These are phyloP conservation scores for Moesziomyces aphidis DNA, from an alignment of 1,284 basidiomycete species.

Conservation along the genomic window DNA sequence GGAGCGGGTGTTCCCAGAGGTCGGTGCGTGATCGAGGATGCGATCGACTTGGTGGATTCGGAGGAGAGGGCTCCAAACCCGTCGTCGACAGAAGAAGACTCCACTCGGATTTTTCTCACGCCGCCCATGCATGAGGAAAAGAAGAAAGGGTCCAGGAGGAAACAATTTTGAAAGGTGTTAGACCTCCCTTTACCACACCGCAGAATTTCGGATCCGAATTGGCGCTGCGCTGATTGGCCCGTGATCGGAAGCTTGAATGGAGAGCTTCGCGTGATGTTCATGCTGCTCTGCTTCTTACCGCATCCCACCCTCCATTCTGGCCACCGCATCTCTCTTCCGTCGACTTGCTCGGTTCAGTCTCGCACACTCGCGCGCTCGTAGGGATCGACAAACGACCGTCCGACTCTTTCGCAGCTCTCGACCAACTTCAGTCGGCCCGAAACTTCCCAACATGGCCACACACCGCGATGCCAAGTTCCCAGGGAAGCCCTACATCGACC, in stretches of 20 bases:
- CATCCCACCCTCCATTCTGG: slow-evolving; percentile 2
- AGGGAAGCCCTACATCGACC: slow-evolving; percentile 65
- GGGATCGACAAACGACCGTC: no score
- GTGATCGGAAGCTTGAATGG: slow-evolving; percentile 45
- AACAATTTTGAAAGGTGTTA: slow-evolving; percentile 1
- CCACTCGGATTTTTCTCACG: no score
- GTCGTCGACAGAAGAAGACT: no score
- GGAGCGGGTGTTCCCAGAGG: no score
- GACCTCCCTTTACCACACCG: not conserved
- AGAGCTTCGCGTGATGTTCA: slow-evolving; percentile 5
- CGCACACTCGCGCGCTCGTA: no score
- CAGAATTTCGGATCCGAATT: slow-evolving; percentile 35
- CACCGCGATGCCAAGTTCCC: slow-evolving; percentile 66
- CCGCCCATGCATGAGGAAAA: not conserved
- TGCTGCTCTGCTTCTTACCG: slow-evolving; percentile 2
- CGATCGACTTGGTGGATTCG: not conserved
- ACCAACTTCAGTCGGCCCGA: no score
- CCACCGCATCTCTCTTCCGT: not conserved
- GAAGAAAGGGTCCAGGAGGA: slow-evolving; percentile 3
- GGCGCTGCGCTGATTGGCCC: slow-evolving; percentile 33
- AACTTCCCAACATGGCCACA: slow-evolving; percentile 58
- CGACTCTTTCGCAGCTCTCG: no score
- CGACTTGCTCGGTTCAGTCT: no score
- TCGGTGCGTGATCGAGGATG: no score
- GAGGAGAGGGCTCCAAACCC: not conserved